These are phyloP conservation scores for Sugiyamaella xylanicola DNA, from an alignment of 1,139 yeast genomes.

Conservation along the genomic window DNA sequence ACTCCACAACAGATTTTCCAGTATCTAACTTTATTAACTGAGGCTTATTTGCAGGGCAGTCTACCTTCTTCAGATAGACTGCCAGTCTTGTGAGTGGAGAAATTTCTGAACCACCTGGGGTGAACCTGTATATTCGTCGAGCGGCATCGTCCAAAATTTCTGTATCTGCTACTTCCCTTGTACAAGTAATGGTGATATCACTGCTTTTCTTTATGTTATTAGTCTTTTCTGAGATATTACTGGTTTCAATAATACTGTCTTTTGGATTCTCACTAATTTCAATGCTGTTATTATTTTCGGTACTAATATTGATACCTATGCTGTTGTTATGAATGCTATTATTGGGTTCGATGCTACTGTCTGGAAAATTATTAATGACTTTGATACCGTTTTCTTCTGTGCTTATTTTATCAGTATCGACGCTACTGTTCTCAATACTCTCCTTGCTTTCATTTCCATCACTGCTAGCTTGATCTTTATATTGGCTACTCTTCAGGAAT, in stretches of 20 bases:
- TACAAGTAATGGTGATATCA: neutral
- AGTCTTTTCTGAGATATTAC: neutral
- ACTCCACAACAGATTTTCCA: conserved; percentile 45
- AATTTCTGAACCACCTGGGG: neutral
- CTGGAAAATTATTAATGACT: too few relatives aligned
- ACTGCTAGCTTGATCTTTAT: neutral
- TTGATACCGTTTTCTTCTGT: neutral
- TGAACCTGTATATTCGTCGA: neutral
- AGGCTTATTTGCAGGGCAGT: conserved; percentile 30
- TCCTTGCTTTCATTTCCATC: neutral
- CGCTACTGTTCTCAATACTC: neutral
- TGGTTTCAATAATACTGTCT: neutral
- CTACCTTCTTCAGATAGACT: conserved; percentile 29
- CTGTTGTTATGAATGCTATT: too few relatives aligned
- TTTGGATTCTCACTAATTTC: neutral
- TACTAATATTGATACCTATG: neutral
- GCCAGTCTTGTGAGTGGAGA: neutral
- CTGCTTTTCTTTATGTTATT: neutral
- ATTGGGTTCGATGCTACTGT: too few relatives aligned
- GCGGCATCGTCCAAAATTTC: conserved; percentile 19
- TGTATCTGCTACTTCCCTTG: conserved; percentile 19
- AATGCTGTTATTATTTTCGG: neutral
- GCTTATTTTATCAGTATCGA: neutral
- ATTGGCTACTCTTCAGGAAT: conserved; percentile 33
- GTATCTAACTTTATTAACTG: conserved; percentile 30